Evolutionary conservation across 2,329 filamentous ascomycete species (phyloP).

Genomic region (Penicillium sp.): DNA sequence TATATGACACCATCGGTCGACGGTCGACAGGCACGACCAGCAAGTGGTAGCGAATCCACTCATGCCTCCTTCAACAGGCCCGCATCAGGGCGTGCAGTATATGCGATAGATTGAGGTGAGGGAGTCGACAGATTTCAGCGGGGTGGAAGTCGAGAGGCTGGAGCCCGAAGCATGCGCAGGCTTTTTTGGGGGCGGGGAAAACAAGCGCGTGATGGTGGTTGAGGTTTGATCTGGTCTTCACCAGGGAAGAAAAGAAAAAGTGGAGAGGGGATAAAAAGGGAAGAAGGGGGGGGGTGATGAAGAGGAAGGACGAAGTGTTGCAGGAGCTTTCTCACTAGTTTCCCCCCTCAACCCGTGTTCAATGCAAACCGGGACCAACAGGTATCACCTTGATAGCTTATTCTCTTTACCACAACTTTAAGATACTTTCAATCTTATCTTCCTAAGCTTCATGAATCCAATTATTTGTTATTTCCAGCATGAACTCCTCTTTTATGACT

Average conservation of each 20-base stretch:
- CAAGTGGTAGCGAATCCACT: slow-evolving; percentile 42
- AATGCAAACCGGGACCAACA: background rate
- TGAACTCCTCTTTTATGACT: background rate
- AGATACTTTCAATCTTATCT: background rate
- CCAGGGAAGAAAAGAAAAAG: slow-evolving; percentile 3
- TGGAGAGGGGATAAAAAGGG: background rate
- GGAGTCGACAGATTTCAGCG: slow-evolving; percentile 3
- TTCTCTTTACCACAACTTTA: background rate
- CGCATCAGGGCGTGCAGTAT: slow-evolving; percentile 21
- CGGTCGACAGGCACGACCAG: slow-evolving; percentile 42
- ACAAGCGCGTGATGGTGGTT: slow-evolving; percentile 28
- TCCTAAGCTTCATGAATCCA: no score
- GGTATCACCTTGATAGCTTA: background rate
- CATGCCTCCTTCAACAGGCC: slow-evolving; percentile 34
- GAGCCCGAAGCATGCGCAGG: slow-evolving; percentile 8
- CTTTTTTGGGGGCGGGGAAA: slow-evolving; percentile 18
- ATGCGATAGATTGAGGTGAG: background rate
- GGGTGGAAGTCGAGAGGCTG: slow-evolving; percentile 6
- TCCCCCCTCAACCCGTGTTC: background rate
- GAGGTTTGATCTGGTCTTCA: background rate
- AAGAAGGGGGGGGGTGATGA: background rate
- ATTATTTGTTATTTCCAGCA: background rate
- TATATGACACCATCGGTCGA: slow-evolving; percentile 47
- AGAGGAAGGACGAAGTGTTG: slow-evolving; percentile 33
- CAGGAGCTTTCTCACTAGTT: slow-evolving; percentile 17